A percentile compares a stretch with the other conserved stretches of the same genome.
These are phyloP conservation scores for Alternaria rosae DNA, from an alignment of 2,329 filamentous ascomycete species.

Conservation along the genomic window DNA sequence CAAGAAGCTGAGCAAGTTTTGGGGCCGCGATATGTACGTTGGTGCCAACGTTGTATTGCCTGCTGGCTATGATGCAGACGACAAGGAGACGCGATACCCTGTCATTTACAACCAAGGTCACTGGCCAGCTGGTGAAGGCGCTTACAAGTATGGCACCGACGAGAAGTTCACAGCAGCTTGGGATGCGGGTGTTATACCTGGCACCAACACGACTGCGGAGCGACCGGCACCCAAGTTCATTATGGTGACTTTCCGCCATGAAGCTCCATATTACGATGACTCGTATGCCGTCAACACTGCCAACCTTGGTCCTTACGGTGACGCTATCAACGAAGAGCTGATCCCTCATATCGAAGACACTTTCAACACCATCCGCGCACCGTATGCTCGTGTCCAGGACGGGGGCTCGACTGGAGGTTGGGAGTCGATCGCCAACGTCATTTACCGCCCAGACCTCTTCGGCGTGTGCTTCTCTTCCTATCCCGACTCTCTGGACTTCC, in stretches of 20 bases:
- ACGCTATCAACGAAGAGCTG: slow-evolving; percentile 52
- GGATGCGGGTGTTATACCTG: slow-evolving; percentile 43
- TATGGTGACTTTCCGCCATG: slow-evolving; percentile 49
- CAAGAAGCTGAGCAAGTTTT: slow-evolving; percentile 46
- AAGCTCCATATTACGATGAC: slow-evolving; percentile 50
- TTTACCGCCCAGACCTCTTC: slow-evolving; percentile 50
- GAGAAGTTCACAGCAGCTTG: slow-evolving; percentile 34
- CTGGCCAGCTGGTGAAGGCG: slow-evolving; percentile 36
- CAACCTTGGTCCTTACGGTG: slow-evolving; percentile 51
- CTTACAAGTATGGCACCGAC: slow-evolving; percentile 29
- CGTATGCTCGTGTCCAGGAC: slow-evolving; percentile 49
- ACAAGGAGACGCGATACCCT: slow-evolving; percentile 43
- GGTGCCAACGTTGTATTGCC: slow-evolving; percentile 49
- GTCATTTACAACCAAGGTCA: slow-evolving; percentile 49
- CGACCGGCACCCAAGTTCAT: slow-evolving; percentile 48
- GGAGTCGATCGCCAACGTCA: slow-evolving; percentile 46
- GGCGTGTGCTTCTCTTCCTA: slow-evolving; percentile 50
- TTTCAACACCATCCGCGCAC: slow-evolving; percentile 48
- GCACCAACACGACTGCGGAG: slow-evolving; percentile 28
- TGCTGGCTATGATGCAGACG: slow-evolving; percentile 41
- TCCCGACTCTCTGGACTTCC: slow-evolving; percentile 49
- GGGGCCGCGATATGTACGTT: slow-evolving; percentile 48
- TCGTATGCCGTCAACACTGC: slow-evolving; percentile 52
- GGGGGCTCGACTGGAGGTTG: slow-evolving; percentile 51
- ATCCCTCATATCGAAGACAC: slow-evolving; percentile 44